A percentile compares a stretch with the other conserved stretches of the same genome.
Evolutionary conservation across 2,329 filamentous ascomycete genomes (phyloP).

Genomic region (Sporothrix sp.): DNA sequence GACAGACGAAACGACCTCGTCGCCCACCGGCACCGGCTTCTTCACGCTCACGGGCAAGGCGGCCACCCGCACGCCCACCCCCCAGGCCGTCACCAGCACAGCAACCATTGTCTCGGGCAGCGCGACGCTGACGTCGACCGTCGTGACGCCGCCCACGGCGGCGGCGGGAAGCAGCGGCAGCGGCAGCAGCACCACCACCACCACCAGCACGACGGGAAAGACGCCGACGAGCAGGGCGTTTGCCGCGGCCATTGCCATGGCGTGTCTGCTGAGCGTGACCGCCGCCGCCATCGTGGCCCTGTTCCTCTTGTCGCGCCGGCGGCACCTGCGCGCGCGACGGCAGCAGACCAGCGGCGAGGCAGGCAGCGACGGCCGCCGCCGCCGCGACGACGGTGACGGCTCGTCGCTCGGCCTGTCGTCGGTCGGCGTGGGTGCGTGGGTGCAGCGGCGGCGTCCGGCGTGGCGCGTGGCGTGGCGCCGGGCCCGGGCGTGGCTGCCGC

Average conservation of each 20-base stretch:
- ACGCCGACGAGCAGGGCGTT: neutral
- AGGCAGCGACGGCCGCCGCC: too few species aligned
- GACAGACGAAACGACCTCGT: too few species aligned
- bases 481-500: neutral
- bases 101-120: neutral
- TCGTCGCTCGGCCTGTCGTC: neutral
- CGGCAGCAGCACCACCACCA: neutral
- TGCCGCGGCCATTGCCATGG: slow-evolving; percentile 3
- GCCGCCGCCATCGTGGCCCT: neutral
- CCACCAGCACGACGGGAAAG: neutral
- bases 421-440: slow-evolving; percentile 12
- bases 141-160: neutral
- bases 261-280: neutral
- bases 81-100: neutral
- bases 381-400: neutral
- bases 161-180: too few species aligned
- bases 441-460: neutral
- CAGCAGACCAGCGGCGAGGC: too few species aligned
- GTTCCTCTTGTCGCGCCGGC: neutral
- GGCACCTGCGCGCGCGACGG: neutral
- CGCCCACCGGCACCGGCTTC: neutral
- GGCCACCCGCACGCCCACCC: neutral
- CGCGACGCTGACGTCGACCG: neutral
- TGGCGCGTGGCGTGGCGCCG: neutral
- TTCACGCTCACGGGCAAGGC: neutral